These are phyloP conservation scores for Boletus edulis DNA, from an alignment of 768 basidiomycete species.

Conservation along the genomic window DNA sequence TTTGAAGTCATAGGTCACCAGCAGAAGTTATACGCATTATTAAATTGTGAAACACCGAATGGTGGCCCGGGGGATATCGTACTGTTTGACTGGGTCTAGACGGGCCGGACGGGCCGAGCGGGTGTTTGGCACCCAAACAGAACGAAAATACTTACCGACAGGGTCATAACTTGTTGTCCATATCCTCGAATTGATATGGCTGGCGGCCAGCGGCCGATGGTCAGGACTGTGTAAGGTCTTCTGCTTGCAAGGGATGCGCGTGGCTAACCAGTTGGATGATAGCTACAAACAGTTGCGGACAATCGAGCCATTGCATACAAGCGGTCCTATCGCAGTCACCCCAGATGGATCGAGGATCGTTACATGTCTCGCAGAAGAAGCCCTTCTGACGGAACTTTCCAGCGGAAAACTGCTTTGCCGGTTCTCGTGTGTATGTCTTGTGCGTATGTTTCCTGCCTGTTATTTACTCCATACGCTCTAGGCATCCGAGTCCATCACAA, in stretches of 20 bases:
- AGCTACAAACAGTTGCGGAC: conserved; percentile 77
- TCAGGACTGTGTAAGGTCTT: conserved; percentile 40
- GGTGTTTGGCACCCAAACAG: background rate
- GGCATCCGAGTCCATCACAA: conserved; percentile 84
- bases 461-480: conserved; percentile 31
- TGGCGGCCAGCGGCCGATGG: conserved; percentile 36
- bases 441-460: background rate
- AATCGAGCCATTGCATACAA: conserved; percentile 83
- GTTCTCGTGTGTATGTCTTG: conserved; percentile 72
- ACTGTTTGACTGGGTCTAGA: too few species aligned
- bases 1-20: too few species aligned
- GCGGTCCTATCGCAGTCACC: conserved; percentile 80
- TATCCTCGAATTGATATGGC: conserved; percentile 13
- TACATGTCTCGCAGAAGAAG: conserved; percentile 85
- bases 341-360: conserved; percentile 76
- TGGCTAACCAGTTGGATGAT: conserved; percentile 9
- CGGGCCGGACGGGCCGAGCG: background rate
- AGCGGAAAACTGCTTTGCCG: conserved; percentile 74
- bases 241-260: background rate
- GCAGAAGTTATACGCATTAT: too few species aligned
- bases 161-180: too few species aligned
- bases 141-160: background rate
- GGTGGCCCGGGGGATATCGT: too few species aligned
- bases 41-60: too few species aligned
- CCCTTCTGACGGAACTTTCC: conserved; percentile 76